Evolutionary conservation across 2,329 filamentous ascomycete genomes (phyloP).

Genomic region (Cladophialophora bantiana): DNA sequence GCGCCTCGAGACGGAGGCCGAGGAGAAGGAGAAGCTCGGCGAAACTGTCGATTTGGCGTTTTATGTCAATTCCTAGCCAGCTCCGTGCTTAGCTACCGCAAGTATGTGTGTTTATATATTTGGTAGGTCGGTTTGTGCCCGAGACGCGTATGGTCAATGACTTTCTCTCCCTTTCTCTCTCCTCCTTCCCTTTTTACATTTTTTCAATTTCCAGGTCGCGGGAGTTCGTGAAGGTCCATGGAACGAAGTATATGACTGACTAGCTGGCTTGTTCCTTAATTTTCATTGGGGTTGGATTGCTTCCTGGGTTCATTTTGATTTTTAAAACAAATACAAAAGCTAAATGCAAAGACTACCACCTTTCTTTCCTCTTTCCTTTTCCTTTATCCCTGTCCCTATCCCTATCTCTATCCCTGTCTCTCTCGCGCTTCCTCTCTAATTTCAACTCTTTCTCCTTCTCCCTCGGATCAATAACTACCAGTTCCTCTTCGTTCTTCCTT

Average conservation of each 20-base stretch:
- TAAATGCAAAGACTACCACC: not conserved
- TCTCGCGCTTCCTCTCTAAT: conserved; percentile 57
- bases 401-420: conserved; percentile 35
- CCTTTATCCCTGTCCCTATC: conserved; percentile 40
- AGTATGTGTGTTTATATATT: too few species aligned
- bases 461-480: conserved; percentile 90
- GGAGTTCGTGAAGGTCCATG: not conserved
- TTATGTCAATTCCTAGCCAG: conserved; percentile 17
- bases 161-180: too few species aligned
- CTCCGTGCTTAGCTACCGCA: too few species aligned
- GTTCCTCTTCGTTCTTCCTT: conserved; percentile 86
- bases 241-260: not conserved
- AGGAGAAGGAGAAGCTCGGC: conserved; percentile 20
- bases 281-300: too few species aligned
- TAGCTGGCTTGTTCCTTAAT: not conserved
- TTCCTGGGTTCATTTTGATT: too few species aligned
- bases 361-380: conserved; percentile 34
- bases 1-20: conserved; percentile 46
- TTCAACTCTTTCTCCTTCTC: conserved; percentile 76
- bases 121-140: too few species aligned
- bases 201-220: not conserved
- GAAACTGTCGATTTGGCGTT: conserved; percentile 34
- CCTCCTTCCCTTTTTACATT: too few species aligned
- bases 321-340: too few species aligned
- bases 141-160: too few species aligned